phyloP scores from a whole-genome alignment of 108 stramenopile genomes.

The Skeletonema costatum region DNA sequence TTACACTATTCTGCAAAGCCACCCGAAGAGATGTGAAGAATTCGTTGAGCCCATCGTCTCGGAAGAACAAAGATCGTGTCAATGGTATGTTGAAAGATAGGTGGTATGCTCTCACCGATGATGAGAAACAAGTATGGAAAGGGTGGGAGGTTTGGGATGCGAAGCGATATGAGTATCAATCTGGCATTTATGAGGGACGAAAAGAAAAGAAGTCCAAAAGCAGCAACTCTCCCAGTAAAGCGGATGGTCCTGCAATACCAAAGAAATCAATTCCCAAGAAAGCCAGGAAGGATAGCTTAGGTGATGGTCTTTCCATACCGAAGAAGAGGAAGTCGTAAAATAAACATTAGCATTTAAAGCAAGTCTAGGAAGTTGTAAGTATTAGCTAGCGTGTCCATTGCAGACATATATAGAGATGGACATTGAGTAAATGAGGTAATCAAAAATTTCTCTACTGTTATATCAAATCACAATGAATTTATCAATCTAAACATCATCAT shows the following conservation, averaged over 20 bases:
- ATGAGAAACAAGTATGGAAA: conserved; percentile 72
- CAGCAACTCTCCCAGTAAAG: not conserved
- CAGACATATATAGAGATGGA: no score
- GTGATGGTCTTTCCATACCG: conserved; percentile 28
- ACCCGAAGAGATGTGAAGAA: conserved; percentile 74
- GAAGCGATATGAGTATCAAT: conserved; percentile 66
- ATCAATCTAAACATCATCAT: conserved; percentile 72
- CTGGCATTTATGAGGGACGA: conserved; percentile 34
- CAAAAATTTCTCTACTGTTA: not conserved
- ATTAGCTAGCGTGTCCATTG: no score
- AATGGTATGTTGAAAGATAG: conserved; percentile 69
- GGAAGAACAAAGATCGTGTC: conserved; percentile 78
- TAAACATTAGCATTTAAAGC: not conserved
- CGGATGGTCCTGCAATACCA: not conserved
- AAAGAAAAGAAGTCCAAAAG: conserved; percentile 11
- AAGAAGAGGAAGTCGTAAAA: conserved; percentile 24
- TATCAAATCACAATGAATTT: not conserved
- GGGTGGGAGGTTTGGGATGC: conserved; percentile 82
- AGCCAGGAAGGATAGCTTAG: not conserved
- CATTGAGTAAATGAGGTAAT: not conserved
- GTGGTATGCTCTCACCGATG: conserved; percentile 65
- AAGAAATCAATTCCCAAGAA: conserved; percentile 27
- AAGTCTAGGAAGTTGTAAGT: not conserved
- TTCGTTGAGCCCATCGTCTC: conserved; percentile 54
- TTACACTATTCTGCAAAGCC: conserved; percentile 77